Evolutionary conservation across 768 basidiomycete genomes (phyloP), one percentile per base, ranked within the genome.

Genomic region (Arthromyces matolae): DNA sequence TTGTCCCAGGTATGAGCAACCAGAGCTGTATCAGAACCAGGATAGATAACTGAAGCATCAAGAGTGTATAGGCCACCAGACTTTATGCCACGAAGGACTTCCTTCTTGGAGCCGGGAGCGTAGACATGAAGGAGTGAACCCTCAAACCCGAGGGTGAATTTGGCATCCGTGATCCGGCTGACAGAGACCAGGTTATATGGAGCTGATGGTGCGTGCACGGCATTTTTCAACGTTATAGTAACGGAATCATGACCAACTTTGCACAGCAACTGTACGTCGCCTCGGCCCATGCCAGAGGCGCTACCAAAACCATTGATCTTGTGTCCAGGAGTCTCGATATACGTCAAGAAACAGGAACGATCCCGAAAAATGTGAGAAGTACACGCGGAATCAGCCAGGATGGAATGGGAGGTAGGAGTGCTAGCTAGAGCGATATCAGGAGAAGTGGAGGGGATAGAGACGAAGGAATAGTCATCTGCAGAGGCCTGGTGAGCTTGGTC

Each of bases 1-100:
- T 64, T 24, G 9, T 66, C 55, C 62, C 62, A 67, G 8, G 52
- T 60, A 3, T 27, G 42, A 16, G 52, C 58, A 2, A 37, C 31
- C 16, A 56, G 19, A 7, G 39, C 31, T 9, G 35, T 42, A 51
- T 58, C 39, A 16, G 31, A 12, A 8, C 20, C 19, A 33, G 39
- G 28, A 6, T 24, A 1, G n/a, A 22, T 18, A 2, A 50, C 33
- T 27, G 38, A 10, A 52, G 53, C 58, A 14, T 57, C 25, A 0
- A 62, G 34, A 5, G 50, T 23, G 29, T 63, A 66, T 14, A 66
- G 42, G 8, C 52, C n/a, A 27, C 42, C 40, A 38, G 57, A 57
- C 8, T 51, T 47, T 1, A 45, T 46, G 3, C 54, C 39, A 46
- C n/a, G n/a, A n/a, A 48, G 13, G n/a, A 48, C 18, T 12, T 36